Base-by-base conservation (phyloP, 306 rosid genomes). In the Quercus suber region DNA sequence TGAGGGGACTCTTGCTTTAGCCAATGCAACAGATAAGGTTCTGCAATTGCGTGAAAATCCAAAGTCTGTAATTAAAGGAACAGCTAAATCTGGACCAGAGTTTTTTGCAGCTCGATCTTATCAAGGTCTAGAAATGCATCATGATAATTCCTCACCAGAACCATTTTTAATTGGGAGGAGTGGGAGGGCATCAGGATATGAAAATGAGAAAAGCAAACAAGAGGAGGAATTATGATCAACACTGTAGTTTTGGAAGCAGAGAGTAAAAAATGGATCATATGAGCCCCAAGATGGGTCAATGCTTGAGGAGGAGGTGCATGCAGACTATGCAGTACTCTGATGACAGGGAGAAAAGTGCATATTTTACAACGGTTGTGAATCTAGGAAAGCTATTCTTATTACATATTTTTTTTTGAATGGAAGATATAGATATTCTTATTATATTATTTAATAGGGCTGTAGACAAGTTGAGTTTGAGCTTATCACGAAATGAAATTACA, bases 51-150 rank as follows among this genome's bases (percentile, higher is more conserved):
- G 82, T 5, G 87, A 88, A 71, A 87, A 83, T 52, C 55, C 78
- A 8, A 88, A 84, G 76, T 75, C 89, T 74, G 69, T 92, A 75
- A 72, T 73, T 52, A 87, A 88, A 76, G 88, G 90, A 65, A 81
- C 76, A 35, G 93, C 89, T 21, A 88, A 75, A 77, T 90, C 97
- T 63, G 97, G 97, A 78, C 93, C 94, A 12, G 94, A 92, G 83
- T 94, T 87, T 81, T 81, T 94, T 19, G 91, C 87, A 1, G 51
- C 82, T 70, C 86, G 97, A 63, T 89, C 97, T 45, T 94, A 87
- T 82, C 97, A 87, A 73, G 98, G 98, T 61, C 84, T 94, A 31
- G 89, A 86, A 69, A 86, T 89, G n/a, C 75, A 87, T 10, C 41
- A 71, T 4, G 89, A 89, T 56, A 76, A 81, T 67, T 71, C 86